These are phyloP conservation scores for Nannochloropsis salina DNA, from an alignment of 108 stramenopile genomes.

Conservation along the genomic window DNA sequence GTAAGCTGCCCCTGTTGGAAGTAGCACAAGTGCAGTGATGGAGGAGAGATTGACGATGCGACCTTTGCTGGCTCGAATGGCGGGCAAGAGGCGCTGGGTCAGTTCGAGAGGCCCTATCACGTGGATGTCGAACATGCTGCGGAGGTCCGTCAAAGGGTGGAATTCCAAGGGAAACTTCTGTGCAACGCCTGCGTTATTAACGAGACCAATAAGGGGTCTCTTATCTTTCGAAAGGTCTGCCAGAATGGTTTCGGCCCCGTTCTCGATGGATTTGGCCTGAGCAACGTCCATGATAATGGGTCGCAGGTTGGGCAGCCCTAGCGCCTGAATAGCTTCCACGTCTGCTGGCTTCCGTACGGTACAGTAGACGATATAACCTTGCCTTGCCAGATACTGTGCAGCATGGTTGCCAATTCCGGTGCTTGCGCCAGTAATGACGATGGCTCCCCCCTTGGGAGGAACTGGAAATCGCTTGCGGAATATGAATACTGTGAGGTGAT, in stretches of 20 bases:
- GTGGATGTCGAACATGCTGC: conserved; percentile 17
- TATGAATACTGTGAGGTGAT: background rate
- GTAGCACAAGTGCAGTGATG: background rate
- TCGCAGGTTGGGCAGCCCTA: background rate
- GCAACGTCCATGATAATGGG: conserved; percentile 26
- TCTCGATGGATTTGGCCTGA: background rate
- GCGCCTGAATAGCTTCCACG: background rate
- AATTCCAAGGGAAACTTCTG: conserved; percentile 11
- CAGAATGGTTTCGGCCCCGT: background rate
- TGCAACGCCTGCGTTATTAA: conserved; percentile 9
- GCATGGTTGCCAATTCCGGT: conserved; percentile 19
- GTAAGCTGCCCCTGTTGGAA: conserved; percentile 1
- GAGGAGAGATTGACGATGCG: background rate
- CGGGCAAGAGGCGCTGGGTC: background rate
- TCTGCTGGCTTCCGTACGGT: conserved; percentile 13
- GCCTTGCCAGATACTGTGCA: conserved; percentile 3
- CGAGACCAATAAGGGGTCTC: background rate
- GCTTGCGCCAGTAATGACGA: conserved; percentile 19
- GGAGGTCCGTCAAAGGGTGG: background rate
- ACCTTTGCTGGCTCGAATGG: background rate
- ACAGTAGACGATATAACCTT: conserved; percentile 22
- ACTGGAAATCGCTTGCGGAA: conserved; percentile 10
- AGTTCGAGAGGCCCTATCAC: background rate
- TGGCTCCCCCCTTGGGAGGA: conserved; percentile 7
- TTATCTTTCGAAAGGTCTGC: background rate